Conservation (phyloP, 495 filamentous ascomycete species). For the Penicillium coprophilum region DNA sequence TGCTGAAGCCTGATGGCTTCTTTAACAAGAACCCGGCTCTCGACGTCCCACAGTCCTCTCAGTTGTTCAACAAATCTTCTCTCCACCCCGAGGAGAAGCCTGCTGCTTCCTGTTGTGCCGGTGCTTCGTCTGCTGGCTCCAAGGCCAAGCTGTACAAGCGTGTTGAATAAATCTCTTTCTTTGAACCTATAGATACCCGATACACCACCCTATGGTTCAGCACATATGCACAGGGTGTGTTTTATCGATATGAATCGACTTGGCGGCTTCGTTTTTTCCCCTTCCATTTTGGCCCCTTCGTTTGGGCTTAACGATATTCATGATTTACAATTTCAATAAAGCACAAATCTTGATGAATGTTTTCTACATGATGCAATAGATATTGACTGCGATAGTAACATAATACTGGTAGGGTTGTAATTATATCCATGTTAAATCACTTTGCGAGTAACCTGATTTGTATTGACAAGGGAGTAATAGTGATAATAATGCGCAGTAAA, state of each 20-base stretch:
- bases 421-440: neutral
- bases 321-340: neutral
- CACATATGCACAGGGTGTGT: neutral
- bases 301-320: neutral
- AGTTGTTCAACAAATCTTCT: slow-evolving; percentile 44
- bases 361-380: neutral
- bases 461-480: slow-evolving; percentile 4
- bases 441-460: neutral
- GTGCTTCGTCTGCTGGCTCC: slow-evolving; percentile 18
- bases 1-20: slow-evolving; percentile 72
- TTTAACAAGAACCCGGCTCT: slow-evolving; percentile 73
- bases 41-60: slow-evolving; percentile 61
- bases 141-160: slow-evolving; percentile 44
- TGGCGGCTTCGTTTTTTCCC: neutral
- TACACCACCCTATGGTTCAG: neutral
- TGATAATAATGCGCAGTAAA: neutral
- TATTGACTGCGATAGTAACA: neutral
- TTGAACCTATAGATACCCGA: slow-evolving; percentile 11
- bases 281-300: neutral
- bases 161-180: slow-evolving; percentile 25
- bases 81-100: slow-evolving; percentile 28
- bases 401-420: neutral
- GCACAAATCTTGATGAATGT: neutral
- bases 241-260: neutral
- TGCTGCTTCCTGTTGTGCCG: slow-evolving; percentile 26